Percentiles rank a stretch among this genome's conserved stretches.
Conservation (phyloP, 192 early-diverging fungal genomes). For the Jimgerdemannia flammicorona region DNA sequence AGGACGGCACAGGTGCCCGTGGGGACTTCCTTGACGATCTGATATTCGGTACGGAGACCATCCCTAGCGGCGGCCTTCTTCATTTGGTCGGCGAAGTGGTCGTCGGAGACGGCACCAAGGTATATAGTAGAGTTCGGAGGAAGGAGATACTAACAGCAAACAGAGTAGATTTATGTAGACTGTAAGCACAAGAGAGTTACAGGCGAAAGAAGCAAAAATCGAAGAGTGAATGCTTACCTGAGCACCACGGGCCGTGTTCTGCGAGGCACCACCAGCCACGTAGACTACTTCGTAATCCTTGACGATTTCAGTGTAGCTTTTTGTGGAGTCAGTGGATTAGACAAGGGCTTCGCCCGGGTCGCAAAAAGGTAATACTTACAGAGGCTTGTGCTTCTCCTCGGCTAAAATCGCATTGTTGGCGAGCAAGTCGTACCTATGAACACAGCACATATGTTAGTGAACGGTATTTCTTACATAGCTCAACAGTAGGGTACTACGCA, state of each 20-base stretch:
- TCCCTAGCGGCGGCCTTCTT: slow-evolving; percentile 75
- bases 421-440: slow-evolving; percentile 66
- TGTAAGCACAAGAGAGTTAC: neutral
- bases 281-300: slow-evolving; percentile 69
- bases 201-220: neutral
- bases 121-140: slow-evolving; percentile 87
- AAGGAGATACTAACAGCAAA: slow-evolving; percentile 65
- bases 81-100: slow-evolving; percentile 75
- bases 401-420: slow-evolving; percentile 96
- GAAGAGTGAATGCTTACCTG: slow-evolving; percentile 30
- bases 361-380: slow-evolving; percentile 47
- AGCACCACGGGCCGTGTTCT: slow-evolving; percentile 91
- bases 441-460: neutral
- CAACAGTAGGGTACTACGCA: slow-evolving; percentile 33
- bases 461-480: neutral
- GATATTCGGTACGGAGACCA: slow-evolving; percentile 89
- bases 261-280: slow-evolving; percentile 95
- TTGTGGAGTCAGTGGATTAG: slow-evolving; percentile 4
- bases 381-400: slow-evolving; percentile 77
- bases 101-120: slow-evolving; percentile 90
- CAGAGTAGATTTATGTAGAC: neutral
- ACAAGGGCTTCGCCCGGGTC: neutral
- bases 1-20: slow-evolving; percentile 97
- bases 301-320: slow-evolving; percentile 76
- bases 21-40: slow-evolving; percentile 64